Percentiles rank a stretch among this genome's conserved stretches.
Conservation (phyloP, 768 basidiomycete species). For the Leccinellum luteum region DNA sequence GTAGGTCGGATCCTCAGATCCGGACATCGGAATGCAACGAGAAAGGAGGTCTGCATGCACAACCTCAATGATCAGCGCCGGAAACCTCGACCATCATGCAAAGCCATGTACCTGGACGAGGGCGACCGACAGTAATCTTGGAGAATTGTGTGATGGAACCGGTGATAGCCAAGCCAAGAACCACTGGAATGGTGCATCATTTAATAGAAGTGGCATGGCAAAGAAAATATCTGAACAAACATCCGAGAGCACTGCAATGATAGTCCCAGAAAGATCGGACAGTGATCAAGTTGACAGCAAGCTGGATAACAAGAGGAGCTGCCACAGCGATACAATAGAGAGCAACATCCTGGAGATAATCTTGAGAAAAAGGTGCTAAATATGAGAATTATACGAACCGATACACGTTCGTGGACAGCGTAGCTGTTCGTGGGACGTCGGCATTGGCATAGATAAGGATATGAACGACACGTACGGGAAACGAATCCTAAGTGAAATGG, state of each 20-base stretch:
- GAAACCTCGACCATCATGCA: not conserved
- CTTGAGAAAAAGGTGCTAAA: not conserved
- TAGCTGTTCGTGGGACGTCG: slow-evolving; percentile 41
- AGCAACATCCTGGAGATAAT: slow-evolving; percentile 39
- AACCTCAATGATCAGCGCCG: not conserved
- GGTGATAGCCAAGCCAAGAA: slow-evolving; percentile 72
- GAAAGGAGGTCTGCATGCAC: slow-evolving; percentile 27
- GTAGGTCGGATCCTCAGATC: slow-evolving; percentile 64
- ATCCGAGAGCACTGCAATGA: slow-evolving; percentile 59
- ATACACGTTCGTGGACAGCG: slow-evolving; percentile 74
- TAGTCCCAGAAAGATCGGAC: slow-evolving; percentile 88
- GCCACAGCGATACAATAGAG: slow-evolving; percentile 55
- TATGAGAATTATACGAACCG: slow-evolving; percentile 43
- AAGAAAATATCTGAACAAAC: slow-evolving; percentile 36
- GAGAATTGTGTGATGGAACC: slow-evolving; percentile 81
- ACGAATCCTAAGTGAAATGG: slow-evolving; percentile 16
- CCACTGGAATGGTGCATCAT: slow-evolving; percentile 40
- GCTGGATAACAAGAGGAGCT: slow-evolving; percentile 68
- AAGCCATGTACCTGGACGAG: slow-evolving; percentile 69
- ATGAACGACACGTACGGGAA: slow-evolving; percentile 21
- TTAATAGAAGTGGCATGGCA: slow-evolving; percentile 1
- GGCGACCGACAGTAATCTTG: slow-evolving; percentile 87
- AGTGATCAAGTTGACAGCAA: slow-evolving; percentile 66
- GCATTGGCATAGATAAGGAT: not conserved
- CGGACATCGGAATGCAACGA: slow-evolving; percentile 62